Percentiles rank a stretch among this genome's conserved stretches.
phyloP scores from a whole-genome alignment of 2,329 filamentous ascomycete genomes.

The Trichoderma brevicompactum region DNA sequence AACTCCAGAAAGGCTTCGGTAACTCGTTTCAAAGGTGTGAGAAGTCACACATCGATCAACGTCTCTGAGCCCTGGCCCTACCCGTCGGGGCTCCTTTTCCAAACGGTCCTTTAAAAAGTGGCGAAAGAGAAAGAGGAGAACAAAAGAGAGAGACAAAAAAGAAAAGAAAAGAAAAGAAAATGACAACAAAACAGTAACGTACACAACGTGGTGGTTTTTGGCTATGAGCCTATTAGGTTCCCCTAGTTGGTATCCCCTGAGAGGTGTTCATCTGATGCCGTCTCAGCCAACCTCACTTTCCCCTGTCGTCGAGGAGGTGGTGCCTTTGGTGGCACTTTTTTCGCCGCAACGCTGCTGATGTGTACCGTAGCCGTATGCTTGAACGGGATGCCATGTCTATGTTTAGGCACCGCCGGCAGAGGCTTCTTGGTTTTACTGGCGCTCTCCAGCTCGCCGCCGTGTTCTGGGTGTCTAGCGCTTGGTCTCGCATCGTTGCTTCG shows the following conservation, averaged over 20 bases:
- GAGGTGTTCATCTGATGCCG: slow-evolving; percentile 36
- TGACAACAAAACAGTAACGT: not conserved
- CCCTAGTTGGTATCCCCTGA: slow-evolving; percentile 4
- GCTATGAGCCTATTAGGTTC: not conserved
- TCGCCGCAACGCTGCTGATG: slow-evolving; percentile 38
- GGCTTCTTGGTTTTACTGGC: slow-evolving; percentile 49
- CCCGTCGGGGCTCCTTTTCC: not conserved
- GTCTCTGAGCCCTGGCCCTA: not conserved
- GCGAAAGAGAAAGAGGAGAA: not conserved
- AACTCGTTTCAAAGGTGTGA: not conserved
- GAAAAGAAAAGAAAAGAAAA: not conserved
- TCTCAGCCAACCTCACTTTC: slow-evolving; percentile 45
- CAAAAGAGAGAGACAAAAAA: not conserved
- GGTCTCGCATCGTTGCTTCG: slow-evolving; percentile 41
- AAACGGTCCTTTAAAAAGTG: not conserved
- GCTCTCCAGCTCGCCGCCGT: slow-evolving; percentile 22
- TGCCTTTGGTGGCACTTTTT: slow-evolving; percentile 52
- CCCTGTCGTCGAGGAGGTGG: slow-evolving; percentile 53
- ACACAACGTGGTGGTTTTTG: not conserved
- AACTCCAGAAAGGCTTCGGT: slow-evolving; percentile 7
- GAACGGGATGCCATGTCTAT: slow-evolving; percentile 58
- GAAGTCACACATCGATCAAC: not conserved
- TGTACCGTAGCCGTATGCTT: slow-evolving; percentile 41
- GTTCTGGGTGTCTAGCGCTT: not conserved
- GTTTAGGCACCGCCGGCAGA: slow-evolving; percentile 60